Evolutionary conservation across 1,284 basidiomycete genomes (phyloP).

Genomic region (Papiliotrema nemorosa): DNA sequence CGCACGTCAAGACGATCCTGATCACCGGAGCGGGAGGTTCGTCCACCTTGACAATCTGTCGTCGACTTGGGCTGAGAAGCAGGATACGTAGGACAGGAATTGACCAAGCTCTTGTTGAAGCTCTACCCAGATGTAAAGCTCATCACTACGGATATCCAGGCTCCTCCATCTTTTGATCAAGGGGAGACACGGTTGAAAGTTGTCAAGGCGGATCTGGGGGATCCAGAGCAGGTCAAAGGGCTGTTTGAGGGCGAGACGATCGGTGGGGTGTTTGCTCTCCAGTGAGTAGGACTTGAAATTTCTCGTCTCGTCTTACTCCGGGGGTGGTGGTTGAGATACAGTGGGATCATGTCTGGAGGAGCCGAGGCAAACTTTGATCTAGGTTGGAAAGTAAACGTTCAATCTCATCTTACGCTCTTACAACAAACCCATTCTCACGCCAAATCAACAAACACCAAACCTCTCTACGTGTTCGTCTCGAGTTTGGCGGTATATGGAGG

Average conservation of each 20-base stretch:
- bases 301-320: too few relatives aligned
- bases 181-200: slow-evolving; percentile 39
- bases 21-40: slow-evolving; percentile 60
- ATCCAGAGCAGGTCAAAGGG: slow-evolving; percentile 45
- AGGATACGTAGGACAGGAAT: slow-evolving; percentile 49
- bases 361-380: slow-evolving; percentile 63
- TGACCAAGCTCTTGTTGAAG: slow-evolving; percentile 51
- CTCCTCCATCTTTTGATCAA: slow-evolving; percentile 52
- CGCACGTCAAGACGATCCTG: slow-evolving; percentile 51
- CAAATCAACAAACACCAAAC: slow-evolving; percentile 29
- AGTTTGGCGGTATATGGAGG: slow-evolving; percentile 65
- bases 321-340: slow-evolving; percentile 8
- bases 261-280: slow-evolving; percentile 45
- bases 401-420: slow-evolving; percentile 58
- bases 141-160: slow-evolving; percentile 58
- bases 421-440: slow-evolving; percentile 53
- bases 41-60: not conserved
- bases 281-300: slow-evolving; percentile 27
- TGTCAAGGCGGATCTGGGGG: slow-evolving; percentile 19
- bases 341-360: slow-evolving; percentile 65
- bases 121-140: slow-evolving; percentile 52
- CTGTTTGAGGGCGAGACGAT: slow-evolving; percentile 49
- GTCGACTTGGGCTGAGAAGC: not conserved
- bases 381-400: slow-evolving; percentile 60
- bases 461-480: slow-evolving; percentile 62